Evolutionary conservation across 106 monocot genomes (phyloP), one percentile per base, ranked within the genome.

Genomic region (Phalaenopsis aphrodite): DNA sequence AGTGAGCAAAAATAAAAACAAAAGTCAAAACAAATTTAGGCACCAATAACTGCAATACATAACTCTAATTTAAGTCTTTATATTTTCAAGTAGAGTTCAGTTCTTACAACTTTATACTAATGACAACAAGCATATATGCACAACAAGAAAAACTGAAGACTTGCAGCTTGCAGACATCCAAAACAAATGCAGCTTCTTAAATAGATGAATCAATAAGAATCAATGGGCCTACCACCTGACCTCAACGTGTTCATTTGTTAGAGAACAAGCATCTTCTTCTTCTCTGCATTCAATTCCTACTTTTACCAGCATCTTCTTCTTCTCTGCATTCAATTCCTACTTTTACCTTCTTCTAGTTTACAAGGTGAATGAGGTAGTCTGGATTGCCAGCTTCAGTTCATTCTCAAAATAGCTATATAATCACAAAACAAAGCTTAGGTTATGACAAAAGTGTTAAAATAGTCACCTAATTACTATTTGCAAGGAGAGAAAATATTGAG

Each of bases 171-270:
- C 43, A 74, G 45, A 74, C 74, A 74, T 30, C 69, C 21, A 38
- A 69, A 39, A 69, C 69, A 69, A 69, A 69, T 69, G 9, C 69
- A 69, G 38, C 74, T 74, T 74, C 74, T 74, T 74, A 42, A 74
- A 74, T 19, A 45, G 18, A 7, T 5, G n/a, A 45, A 43, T 74
- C 17, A 69, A 69, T n/a, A 69, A 69, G 9, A 69, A 45, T 74
- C 74, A 43, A 18, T 19, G 43, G 42, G 74, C 74, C 12, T 42
- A 74, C 43, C 18, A 19, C 45, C 3, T 11, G 19, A 17, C 17
- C 19, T 74, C 9, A 42, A 17, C 68, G 8, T 68, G 68, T 36
- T 9, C 23, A 42, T 73, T 73, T 42, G 73, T 11, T 73, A 37
- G 38, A 69, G 69, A 30, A 23, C 37, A 38, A 30, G 74, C 74